These are phyloP conservation scores for Coemansia sp. DNA, from an alignment of 192 early-diverging fungal genomes.

Conservation along the genomic window DNA sequence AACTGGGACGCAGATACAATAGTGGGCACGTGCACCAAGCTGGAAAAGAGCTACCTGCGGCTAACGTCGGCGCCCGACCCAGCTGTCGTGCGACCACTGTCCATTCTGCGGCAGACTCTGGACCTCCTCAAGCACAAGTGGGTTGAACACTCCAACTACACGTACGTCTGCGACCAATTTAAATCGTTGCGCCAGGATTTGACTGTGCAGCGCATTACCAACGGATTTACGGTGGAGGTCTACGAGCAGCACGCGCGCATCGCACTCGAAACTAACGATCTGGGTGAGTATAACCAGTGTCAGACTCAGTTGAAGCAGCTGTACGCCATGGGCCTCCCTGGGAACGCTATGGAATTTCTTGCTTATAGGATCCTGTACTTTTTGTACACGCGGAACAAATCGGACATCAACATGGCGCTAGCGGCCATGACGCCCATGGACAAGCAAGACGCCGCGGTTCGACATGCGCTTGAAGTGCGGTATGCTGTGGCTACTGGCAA, in stretches of 20 bases:
- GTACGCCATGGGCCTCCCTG: conserved; percentile 68
- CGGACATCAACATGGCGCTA: conserved; percentile 81
- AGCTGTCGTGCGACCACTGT: conserved; percentile 84
- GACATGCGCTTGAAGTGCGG: conserved; percentile 84
- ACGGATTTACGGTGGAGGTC: conserved; percentile 89
- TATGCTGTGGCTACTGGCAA: conserved; percentile 75
- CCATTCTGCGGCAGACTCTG: conserved; percentile 71
- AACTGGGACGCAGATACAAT: conserved; percentile 82
- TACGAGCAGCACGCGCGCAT: conserved; percentile 96
- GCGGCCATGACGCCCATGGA: conserved; percentile 65
- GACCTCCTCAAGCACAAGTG: conserved; percentile 77
- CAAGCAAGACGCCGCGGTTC: conserved; percentile 61
- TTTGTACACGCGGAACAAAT: conserved; percentile 80
- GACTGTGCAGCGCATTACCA: conserved; percentile 91
- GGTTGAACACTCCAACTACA: conserved; percentile 82
- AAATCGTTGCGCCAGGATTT: conserved; percentile 95
- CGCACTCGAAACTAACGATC: conserved; percentile 91
- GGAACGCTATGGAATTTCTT: conserved; percentile 84
- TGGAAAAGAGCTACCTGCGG: conserved; percentile 94
- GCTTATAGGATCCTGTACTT: conserved; percentile 93
- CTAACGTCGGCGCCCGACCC: conserved; percentile 93
- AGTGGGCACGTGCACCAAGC: conserved; percentile 76
- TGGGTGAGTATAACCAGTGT: conserved; percentile 98
- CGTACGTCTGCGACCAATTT: conserved; percentile 96
- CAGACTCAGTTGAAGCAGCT: conserved; percentile 91